Evolutionary conservation across 345 rosid species (phyloP).

Genomic region (Syzygium aqueum): DNA sequence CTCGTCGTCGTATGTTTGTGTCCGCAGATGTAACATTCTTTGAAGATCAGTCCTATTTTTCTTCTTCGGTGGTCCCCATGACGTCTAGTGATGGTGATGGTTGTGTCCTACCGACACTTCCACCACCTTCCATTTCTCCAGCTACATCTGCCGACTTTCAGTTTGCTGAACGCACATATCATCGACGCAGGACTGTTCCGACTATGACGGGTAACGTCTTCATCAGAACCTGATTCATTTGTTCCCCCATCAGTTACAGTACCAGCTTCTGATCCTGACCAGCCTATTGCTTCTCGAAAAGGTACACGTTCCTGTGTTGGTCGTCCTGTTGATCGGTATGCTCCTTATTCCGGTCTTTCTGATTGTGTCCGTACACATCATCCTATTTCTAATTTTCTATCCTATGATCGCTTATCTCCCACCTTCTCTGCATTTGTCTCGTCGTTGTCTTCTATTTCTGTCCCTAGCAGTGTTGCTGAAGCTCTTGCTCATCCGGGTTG

Average conservation of each 20-base stretch:
- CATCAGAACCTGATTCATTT: too few relatives aligned
- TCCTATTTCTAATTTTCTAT: neutral
- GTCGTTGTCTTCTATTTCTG: too few relatives aligned
- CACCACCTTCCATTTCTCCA: neutral
- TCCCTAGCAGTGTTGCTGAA: neutral
- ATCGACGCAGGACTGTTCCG: accelerated
- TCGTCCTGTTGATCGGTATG: too few relatives aligned
- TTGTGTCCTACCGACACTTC: neutral
- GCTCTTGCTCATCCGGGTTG: neutral
- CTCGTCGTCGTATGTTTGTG: neutral
- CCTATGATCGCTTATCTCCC: neutral
- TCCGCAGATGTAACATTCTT: neutral
- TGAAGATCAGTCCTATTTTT: neutral
- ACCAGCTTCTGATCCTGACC: too few relatives aligned
- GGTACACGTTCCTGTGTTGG: neutral
- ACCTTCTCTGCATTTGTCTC: too few relatives aligned
- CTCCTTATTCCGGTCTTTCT: neutral
- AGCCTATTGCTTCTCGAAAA: neutral
- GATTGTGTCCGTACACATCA: neutral
- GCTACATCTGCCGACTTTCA: neutral
- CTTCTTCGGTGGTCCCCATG: too few relatives aligned
- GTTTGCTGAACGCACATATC: neutral
- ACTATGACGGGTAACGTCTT: too few relatives aligned
- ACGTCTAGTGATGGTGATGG: neutral
- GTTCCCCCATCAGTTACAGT: neutral